These are phyloP conservation scores for Coemansia sp. DNA, from an alignment of 192 early-diverging fungal genomes.

Conservation along the genomic window DNA sequence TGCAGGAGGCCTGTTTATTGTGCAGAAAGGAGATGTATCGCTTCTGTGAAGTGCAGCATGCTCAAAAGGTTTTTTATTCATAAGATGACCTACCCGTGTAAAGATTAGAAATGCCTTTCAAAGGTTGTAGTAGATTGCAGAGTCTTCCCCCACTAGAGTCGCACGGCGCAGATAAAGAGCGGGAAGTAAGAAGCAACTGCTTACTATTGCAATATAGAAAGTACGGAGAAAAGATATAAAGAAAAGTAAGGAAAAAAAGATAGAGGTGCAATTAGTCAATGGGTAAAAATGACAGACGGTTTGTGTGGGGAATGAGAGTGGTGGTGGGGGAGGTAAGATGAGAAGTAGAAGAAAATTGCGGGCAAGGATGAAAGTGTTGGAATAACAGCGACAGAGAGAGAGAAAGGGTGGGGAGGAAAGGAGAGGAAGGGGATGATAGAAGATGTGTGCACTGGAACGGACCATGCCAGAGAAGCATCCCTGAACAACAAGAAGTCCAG, in stretches of 20 bases:
- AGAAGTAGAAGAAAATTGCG: neutral
- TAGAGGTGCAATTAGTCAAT: constrained; percentile 1
- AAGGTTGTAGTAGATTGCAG: too few relatives aligned
- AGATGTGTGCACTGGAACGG: constrained; percentile 3
- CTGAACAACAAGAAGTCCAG: neutral
- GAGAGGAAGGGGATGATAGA: neutral
- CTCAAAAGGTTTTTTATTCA: too few relatives aligned
- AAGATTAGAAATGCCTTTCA: too few relatives aligned
- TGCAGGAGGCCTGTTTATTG: neutral
- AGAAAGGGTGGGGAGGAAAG: constrained; percentile 1
- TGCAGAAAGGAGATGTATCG: too few relatives aligned
- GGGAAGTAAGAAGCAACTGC: neutral
- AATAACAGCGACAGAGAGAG: neutral
- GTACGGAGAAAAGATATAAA: constrained; percentile 2
- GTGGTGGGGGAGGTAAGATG: neutral
- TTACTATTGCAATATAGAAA: constrained; percentile 1
- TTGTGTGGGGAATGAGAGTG: neutral
- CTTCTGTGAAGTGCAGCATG: too few relatives aligned
- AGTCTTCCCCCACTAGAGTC: neutral
- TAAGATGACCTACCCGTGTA: too few relatives aligned
- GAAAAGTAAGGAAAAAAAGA: constrained; percentile 6
- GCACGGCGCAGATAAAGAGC: neutral
- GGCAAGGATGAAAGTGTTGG: neutral
- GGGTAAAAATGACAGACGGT: neutral
- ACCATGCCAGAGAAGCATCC: neutral